These are phyloP conservation scores for Sordaria brevicollis DNA, from an alignment of 495 filamentous ascomycete species.

Conservation along the genomic window DNA sequence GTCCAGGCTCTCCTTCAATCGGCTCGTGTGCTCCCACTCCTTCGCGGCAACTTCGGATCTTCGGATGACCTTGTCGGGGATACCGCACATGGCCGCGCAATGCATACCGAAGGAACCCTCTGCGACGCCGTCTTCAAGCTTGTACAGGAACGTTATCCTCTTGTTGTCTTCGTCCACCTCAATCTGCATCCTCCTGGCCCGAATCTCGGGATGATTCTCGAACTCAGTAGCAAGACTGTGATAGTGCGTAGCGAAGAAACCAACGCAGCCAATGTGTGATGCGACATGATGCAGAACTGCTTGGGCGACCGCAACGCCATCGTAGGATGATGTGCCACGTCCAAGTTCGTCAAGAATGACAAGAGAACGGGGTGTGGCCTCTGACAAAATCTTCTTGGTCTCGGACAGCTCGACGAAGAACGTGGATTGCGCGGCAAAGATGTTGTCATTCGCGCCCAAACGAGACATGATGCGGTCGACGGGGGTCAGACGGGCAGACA, in stretches of 20 bases:
- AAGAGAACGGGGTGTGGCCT: slow-evolving; percentile 87
- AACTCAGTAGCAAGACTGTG: slow-evolving; percentile 90
- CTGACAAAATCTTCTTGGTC: slow-evolving; percentile 94
- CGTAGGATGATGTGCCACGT: slow-evolving; percentile 86
- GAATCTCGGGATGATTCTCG: slow-evolving; percentile 74
- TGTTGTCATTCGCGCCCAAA: slow-evolving; percentile 96
- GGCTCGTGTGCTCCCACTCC: slow-evolving; percentile 90
- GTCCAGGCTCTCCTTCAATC: slow-evolving; percentile 80
- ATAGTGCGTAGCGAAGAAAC: slow-evolving; percentile 98
- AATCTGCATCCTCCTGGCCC: slow-evolving; percentile 82
- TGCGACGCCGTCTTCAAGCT: slow-evolving; percentile 87
- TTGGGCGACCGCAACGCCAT: slow-evolving; percentile 93
- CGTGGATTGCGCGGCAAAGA: slow-evolving; percentile 94
- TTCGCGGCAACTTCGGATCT: slow-evolving; percentile 81
- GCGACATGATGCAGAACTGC: slow-evolving; percentile 93
- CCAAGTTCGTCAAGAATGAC: slow-evolving; percentile 98
- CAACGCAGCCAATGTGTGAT: slow-evolving; percentile 82
- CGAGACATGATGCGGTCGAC: slow-evolving; percentile 98
- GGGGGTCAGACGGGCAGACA: slow-evolving; percentile 77
- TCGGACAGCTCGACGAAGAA: slow-evolving; percentile 98
- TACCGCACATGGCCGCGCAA: slow-evolving; percentile 96
- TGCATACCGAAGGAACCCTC: slow-evolving; percentile 99
- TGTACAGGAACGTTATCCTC: slow-evolving; percentile 88
- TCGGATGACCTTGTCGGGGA: slow-evolving; percentile 71
- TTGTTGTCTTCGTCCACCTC: slow-evolving; percentile 78